Base-by-base conservation (phyloP, 768 basidiomycete species). In the Leccinum ochraceum region DNA sequence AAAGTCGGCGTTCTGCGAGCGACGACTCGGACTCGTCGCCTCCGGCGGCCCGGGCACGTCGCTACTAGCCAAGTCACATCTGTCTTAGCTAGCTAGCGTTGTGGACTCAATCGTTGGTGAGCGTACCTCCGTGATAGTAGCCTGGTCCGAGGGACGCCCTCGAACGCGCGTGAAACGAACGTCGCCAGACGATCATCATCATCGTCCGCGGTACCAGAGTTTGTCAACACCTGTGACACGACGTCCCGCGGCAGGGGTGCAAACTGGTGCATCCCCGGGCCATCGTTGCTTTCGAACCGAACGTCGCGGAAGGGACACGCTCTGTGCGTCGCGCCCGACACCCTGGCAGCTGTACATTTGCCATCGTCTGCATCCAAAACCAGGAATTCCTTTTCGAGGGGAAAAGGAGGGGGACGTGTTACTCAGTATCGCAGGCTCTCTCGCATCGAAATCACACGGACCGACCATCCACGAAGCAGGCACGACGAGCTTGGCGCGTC, bases 391-490 rank as follows among this genome's bases (percentile, higher is more conserved):
- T 72, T 50, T 50, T 50, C 49, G 26, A 22, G 46, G 51, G 6
- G 28, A 17, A 51, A 53, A 13, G n/a, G 7, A 4, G 9, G 39
- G 39, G n/a, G 24, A 24, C 24, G 4, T 24, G 24, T 24, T 13
- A 5, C 20, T 63, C 5, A 58, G 52, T 37, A 37, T 54, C 20
- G 14, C 34, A 48, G n/a, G 30, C 37, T 16, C n/a, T 52, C 44
- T 48, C 13, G 8, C 42, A 44, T 44, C 37, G 48, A 30, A 17
- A 32, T 11, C 1, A 50, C 8, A 30, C 28, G 48, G 50, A 63
- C 70, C 1, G n/a, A 71, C 70, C 71, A 57, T 69, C 71, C 71
- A 73, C 53, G 56, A 61, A 7, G 63, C 49, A 32, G 71, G 69
- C 0, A 69, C 63, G 59, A 63, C 4, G 39, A 70, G 63, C n/a